Percentiles rank a stretch among this genome's conserved stretches.
Evolutionary conservation across 768 basidiomycete species (phyloP).

Genomic region (Suillus plorans): DNA sequence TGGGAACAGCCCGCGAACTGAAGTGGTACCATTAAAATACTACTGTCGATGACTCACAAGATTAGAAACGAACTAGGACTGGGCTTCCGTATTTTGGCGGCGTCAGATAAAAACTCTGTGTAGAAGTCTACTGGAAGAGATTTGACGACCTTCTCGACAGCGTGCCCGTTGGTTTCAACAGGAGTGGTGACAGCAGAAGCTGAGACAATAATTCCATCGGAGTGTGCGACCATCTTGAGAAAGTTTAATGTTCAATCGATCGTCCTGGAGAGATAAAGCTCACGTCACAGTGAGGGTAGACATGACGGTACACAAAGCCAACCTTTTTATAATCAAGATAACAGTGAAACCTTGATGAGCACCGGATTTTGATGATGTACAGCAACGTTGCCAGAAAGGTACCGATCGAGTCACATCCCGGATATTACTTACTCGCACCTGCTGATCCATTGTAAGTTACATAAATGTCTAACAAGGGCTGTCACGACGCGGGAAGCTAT

Average conservation of each 20-base stretch:
- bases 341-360: not conserved
- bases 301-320: not conserved
- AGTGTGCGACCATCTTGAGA: constrained; percentile 5
- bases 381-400: not conserved
- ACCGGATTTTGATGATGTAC: not conserved
- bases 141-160: constrained; percentile 1
- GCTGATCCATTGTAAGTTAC: not conserved
- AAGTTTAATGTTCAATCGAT: no score
- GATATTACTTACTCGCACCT: not conserved
- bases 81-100: constrained; percentile 60
- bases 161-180: not conserved
- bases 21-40: constrained; percentile 9
- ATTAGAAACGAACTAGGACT: constrained; percentile 52
- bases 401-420: not conserved
- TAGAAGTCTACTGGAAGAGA: constrained; percentile 57
- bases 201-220: constrained; percentile 6
- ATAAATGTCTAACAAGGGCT: not conserved
- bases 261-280: not conserved
- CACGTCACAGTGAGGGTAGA: not conserved
- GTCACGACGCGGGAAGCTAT: not conserved
- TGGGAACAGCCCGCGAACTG: constrained; percentile 71
- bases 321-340: not conserved
- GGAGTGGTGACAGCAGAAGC: constrained; percentile 1
- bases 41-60: not conserved
- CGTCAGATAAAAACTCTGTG: constrained; percentile 55